phyloP scores from a whole-genome alignment of 2,329 filamentous ascomycete genomes.

The Diplodia scrobiculata region DNA sequence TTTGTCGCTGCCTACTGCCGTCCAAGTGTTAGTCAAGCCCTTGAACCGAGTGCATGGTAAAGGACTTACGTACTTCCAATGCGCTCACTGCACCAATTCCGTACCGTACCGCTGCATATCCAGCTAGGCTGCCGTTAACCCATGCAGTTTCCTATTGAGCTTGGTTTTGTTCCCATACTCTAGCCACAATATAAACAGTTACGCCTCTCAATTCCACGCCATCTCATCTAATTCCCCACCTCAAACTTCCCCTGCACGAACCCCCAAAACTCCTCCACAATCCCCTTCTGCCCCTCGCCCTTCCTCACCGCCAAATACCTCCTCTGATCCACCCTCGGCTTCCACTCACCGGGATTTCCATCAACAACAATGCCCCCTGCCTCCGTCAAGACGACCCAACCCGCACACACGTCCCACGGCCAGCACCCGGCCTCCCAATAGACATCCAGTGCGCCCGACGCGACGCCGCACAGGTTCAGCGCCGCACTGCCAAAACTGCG shows the following conservation, averaged over 20 bases:
- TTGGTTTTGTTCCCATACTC: not conserved
- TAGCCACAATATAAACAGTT: not conserved
- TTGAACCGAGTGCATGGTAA: too few species aligned
- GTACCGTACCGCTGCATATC: not conserved
- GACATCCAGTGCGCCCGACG: slow-evolving; percentile 68
- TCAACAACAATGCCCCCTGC: slow-evolving; percentile 72
- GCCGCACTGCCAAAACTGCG: slow-evolving; percentile 73
- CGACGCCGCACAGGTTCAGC: slow-evolving; percentile 72
- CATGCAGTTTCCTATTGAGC: not conserved
- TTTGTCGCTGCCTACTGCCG: too few species aligned
- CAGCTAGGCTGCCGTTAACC: not conserved
- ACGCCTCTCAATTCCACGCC: not conserved
- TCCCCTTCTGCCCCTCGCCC: slow-evolving; percentile 49
- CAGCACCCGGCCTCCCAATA: slow-evolving; percentile 86
- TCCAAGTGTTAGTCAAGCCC: too few species aligned
- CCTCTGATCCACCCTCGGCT: slow-evolving; percentile 58
- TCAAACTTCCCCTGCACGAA: slow-evolving; percentile 51
- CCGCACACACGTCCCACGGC: slow-evolving; percentile 83
- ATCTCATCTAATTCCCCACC: slow-evolving; percentile 39
- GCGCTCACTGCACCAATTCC: too few species aligned
- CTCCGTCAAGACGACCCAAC: slow-evolving; percentile 74
- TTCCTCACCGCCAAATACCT: slow-evolving; percentile 56
- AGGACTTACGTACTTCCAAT: too few species aligned
- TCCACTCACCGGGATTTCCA: slow-evolving; percentile 73
- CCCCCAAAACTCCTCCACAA: slow-evolving; percentile 55